A percentile compares a stretch with the other conserved stretches of the same genome.
These are phyloP conservation scores for Mucor plumbeus DNA, from an alignment of 371 early-diverging fungal species.

Conservation along the genomic window DNA sequence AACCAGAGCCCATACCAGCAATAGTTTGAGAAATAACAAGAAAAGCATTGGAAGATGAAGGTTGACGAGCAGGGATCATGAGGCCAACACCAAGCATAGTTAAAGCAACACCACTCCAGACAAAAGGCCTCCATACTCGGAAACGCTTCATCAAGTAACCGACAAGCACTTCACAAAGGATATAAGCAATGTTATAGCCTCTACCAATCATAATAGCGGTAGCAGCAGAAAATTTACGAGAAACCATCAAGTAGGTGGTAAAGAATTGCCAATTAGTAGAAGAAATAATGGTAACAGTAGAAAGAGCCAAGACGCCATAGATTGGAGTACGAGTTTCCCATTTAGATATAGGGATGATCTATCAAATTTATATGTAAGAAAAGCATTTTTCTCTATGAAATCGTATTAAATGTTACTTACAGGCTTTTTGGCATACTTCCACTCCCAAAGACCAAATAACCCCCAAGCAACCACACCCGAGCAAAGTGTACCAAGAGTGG, in stretches of 20 bases:
- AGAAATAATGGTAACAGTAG: slow-evolving; percentile 49
- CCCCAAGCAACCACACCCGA: slow-evolving; percentile 32
- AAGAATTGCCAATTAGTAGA: slow-evolving; percentile 49
- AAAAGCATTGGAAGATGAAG: slow-evolving; percentile 34
- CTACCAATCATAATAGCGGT: slow-evolving; percentile 41
- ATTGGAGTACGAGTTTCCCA: slow-evolving; percentile 51
- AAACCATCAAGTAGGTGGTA: slow-evolving; percentile 46
- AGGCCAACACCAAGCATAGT: slow-evolving; percentile 46
- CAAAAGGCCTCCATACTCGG: slow-evolving; percentile 51
- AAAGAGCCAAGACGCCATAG: slow-evolving; percentile 48
- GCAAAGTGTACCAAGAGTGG: slow-evolving; percentile 24
- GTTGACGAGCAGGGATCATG: slow-evolving; percentile 52
- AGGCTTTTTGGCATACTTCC: slow-evolving; percentile 49
- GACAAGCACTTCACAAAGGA: slow-evolving; percentile 35
- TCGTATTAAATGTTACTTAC: too few species aligned
- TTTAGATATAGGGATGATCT: slow-evolving; percentile 45
- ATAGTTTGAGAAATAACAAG: slow-evolving; percentile 43
- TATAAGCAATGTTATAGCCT: slow-evolving; percentile 44
- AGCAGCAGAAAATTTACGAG: slow-evolving; percentile 36
- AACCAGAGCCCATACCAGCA: slow-evolving; percentile 45
- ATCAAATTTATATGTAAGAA: too few species aligned
- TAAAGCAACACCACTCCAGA: slow-evolving; percentile 67
- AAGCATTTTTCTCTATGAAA: too few species aligned
- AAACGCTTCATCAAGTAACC: slow-evolving; percentile 46
- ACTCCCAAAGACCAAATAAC: slow-evolving; percentile 51